These are phyloP conservation scores for Kurtzmaniella quercitrusa DNA, from an alignment of 1,139 yeast species.

Conservation along the genomic window DNA sequence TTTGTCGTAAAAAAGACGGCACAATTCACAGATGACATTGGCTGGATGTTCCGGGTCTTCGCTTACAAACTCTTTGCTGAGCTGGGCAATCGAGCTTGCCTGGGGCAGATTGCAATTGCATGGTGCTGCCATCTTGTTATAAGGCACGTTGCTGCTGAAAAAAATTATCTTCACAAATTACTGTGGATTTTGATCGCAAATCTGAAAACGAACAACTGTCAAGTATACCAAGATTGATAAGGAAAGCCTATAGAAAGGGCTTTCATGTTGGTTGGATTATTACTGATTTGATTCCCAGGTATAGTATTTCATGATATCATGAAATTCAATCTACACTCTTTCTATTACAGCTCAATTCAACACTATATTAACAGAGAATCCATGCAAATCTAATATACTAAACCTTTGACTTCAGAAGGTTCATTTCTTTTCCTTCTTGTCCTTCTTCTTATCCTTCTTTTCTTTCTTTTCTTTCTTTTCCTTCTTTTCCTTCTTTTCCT, in stretches of 20 bases:
- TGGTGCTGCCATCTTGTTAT: constrained; percentile 14
- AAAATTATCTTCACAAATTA: not conserved
- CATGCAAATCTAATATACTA: constrained; percentile 3
- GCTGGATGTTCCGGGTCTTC: constrained; percentile 73
- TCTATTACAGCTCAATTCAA: constrained; percentile 3
- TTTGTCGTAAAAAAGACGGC: constrained; percentile 69
- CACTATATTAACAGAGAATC: constrained; percentile 3
- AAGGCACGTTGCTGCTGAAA: not conserved
- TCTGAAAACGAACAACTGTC: too few relatives aligned
- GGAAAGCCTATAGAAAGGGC: too few relatives aligned
- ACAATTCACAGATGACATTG: constrained; percentile 75
- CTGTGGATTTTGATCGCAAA: not conserved
- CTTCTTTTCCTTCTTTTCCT: constrained; percentile 44
- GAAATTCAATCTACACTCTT: not conserved
- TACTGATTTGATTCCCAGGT: too few relatives aligned
- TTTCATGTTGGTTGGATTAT: too few relatives aligned
- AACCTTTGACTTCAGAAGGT: not conserved
- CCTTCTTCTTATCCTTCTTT: constrained; percentile 20
- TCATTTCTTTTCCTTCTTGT: constrained; percentile 40
- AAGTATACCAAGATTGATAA: not conserved
- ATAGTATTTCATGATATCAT: too few relatives aligned
- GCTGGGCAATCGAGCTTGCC: not conserved
- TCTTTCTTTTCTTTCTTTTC: constrained; percentile 37
- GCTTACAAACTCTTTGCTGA: constrained; percentile 3
- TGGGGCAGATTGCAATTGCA: constrained; percentile 11